Base-by-base conservation (phyloP, 345 rosid species). In the Xanthoceras sorbifolium region DNA sequence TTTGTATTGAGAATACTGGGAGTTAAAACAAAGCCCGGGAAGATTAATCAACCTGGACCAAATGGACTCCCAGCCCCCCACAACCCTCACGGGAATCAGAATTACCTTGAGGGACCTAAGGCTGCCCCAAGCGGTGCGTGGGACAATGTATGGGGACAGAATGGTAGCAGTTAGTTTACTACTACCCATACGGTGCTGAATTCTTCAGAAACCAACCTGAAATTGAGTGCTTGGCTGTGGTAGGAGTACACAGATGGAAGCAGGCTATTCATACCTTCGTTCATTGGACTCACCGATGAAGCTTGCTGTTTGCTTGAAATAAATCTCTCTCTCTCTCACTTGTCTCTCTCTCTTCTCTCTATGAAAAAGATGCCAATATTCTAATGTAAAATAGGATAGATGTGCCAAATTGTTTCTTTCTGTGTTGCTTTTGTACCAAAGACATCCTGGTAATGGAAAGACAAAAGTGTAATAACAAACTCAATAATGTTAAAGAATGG, bases 101-200 rank as follows among this genome's bases (percentile, higher is more conserved):
- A 88, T 83, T 85, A 72, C 74, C 85, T 89, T 9, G 94, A 92
- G 82, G 97, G 93, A 6, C 97, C 95, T 10, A 92, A 91, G 86
- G 77, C 85, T 63, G 94, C 87, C 78, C 94, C 94, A 59, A 75
- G 82, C 32, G 92, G 92, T 79, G 90, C 84, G 70, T 94, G 99
- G 99, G 99, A 92, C 79, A 92, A 83, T 82, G 95, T 92, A 22
- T 96, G 98, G 99, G 97, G 95, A 38, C 78, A 76, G 62, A 38
- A 68, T 34, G 23, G 20, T 48, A 80, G 77, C 77, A 25, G 72
- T 36, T 88, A 85, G 78, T 66, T 62, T 71, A 36, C 36, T 62
- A 28, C 42, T 32, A 29, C n/a, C 34, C 34, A 3, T 42, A 63
- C 54, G 29, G 11, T 12, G 26, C 60, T 42, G 6, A 10, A 48